phyloP scores from a whole-genome alignment of 176 grass and related monocot genomes.

The Phyllostachys edulis region DNA sequence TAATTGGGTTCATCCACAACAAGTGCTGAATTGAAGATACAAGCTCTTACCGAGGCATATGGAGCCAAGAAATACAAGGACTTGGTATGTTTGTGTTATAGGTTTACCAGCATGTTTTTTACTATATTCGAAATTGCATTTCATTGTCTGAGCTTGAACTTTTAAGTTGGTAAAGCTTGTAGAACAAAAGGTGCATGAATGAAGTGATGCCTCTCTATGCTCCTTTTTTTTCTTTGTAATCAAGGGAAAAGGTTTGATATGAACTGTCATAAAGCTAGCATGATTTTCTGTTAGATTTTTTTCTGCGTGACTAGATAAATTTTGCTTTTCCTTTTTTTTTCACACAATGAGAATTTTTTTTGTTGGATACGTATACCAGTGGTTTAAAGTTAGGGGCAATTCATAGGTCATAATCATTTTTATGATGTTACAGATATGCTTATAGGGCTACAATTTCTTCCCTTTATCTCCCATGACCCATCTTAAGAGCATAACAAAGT shows the following conservation, averaged over 20 bases:
- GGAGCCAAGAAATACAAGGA: slow-evolving; percentile 66
- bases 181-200: neutral
- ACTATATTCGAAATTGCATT: slow-evolving; percentile 3
- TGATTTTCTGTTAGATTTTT: neutral
- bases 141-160: neutral
- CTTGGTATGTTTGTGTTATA: slow-evolving; percentile 39
- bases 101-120: neutral
- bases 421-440: neutral
- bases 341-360: neutral
- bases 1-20: slow-evolving; percentile 40
- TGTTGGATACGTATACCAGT: neutral
- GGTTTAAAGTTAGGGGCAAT: neutral
- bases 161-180: neutral
- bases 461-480: neutral
- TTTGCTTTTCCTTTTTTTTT: neutral
- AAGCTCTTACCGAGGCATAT: slow-evolving; percentile 52
- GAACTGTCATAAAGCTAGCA: neutral
- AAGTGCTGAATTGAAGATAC: slow-evolving; percentile 51
- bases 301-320: neutral
- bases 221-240: neutral
- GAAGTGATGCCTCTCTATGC: neutral
- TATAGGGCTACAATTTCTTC: neutral
- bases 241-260: neutral
- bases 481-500: slow-evolving; percentile 2
- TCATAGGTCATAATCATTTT: neutral